Evolutionary conservation across 2,329 filamentous ascomycete genomes (phyloP), one percentile per base, ranked within the genome.

Genomic region (Fusarium sp.): DNA sequence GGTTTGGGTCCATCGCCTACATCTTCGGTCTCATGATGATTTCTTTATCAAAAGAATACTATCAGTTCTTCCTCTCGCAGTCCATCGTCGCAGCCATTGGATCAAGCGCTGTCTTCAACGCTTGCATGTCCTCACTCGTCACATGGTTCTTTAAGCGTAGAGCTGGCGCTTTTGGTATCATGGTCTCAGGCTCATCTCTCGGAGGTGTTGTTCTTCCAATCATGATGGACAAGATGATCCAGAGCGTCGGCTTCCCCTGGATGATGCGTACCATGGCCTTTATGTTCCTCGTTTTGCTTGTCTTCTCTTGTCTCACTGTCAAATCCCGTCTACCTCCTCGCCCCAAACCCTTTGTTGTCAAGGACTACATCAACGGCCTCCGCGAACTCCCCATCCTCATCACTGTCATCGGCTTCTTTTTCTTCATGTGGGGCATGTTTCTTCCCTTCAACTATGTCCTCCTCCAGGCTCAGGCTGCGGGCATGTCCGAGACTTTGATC

Each of bases 21-120:
- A 84, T 92, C 70, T 88, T 92, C 51, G 88, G 89, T 30, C 80
- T 92, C 24, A 91, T 92, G 89, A 91, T 92, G 89, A 85, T 87
- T 1, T 89, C 87, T 22, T 81, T 92, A 15, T 82, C 82, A 9
- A 79, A 73, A 5, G 55, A 82, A 54, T 86, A 86, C 79, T 86
- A 85, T 72, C 84, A 86, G 50, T 79, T 86, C 77, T 82, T 86
- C 68, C 82, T 86, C 18, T 73, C 84, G 1, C 85, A 86, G 66
- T 79, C 81, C 64, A 75, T 86, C 50, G 82, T 85, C 63, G 78
- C 82, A 15, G 75, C 83, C 13, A 70, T 85, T n/a, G 85, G 85
- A 26, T 84, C 83, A 17, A 81, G 81, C 62, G 83, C 83, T 63
- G 81, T 85, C 62, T 86, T 86, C 77, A 84, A 84, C 70, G 77